Conservation (phyloP, 2,329 filamentous ascomycete genomes). For the Aspergillus fumigatiaffinis region DNA sequence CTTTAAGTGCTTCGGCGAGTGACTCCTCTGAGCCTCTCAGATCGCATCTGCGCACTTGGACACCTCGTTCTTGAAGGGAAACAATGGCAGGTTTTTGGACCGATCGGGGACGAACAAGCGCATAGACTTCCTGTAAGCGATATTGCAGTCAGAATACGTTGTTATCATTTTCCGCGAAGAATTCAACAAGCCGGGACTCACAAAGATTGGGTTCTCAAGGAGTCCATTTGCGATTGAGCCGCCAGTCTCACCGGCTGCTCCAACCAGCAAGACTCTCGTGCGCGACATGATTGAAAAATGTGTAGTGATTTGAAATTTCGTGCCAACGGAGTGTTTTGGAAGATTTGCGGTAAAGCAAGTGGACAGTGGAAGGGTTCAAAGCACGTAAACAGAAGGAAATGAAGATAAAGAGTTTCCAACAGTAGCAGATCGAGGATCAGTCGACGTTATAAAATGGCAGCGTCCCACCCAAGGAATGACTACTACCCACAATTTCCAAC, state of each 20-base stretch:
- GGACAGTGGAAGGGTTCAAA: conserved; percentile 3
- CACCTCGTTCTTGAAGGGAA: conserved; percentile 39
- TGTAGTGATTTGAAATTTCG: not conserved
- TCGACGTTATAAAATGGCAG: conserved; percentile 32
- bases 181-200: conserved; percentile 15
- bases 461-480: conserved; percentile 24
- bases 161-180: not conserved
- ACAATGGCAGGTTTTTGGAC: conserved; percentile 44
- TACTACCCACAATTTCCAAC: conserved; percentile 34
- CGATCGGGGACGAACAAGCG: conserved; percentile 46
- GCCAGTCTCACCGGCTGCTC: conserved; percentile 39
- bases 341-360: not conserved
- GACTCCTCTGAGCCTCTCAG: conserved; percentile 40
- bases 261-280: conserved; percentile 36
- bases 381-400: not conserved
- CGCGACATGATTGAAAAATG: conserved; percentile 26
- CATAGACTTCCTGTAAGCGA: conserved; percentile 43
- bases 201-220: conserved; percentile 26
- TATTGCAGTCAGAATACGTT: conserved; percentile 4
- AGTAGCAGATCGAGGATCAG: conserved; percentile 18
- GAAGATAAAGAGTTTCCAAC: not conserved
- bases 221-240: conserved; percentile 37
- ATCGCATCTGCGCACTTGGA: conserved; percentile 44
- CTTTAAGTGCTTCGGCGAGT: conserved; percentile 40
- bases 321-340: not conserved